Base-by-base conservation (phyloP, 2,329 filamentous ascomycete species). In the Aspergillus uvarum region DNA sequence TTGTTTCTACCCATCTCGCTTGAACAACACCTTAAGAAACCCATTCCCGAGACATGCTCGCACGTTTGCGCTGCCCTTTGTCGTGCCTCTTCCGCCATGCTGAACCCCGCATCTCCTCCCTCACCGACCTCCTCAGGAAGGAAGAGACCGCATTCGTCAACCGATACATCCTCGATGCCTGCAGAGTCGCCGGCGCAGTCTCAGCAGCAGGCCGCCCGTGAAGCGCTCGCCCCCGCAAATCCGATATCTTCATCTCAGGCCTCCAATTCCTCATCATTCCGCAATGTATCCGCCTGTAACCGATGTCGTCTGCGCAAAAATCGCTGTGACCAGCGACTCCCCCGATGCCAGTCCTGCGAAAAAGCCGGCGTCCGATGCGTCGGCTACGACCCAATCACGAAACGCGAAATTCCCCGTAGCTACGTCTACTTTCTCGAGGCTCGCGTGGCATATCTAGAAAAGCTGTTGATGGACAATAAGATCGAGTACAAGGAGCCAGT, bases 351-450 rank as follows among this genome's bases (percentile, higher is more conserved):
- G 47, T 91, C 91, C 67, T 98, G 94, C 77, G 92, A 93, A 74
- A 97, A 97, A 79, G 93, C 91, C n/a, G 85, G 86, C 60, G 91
- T 96, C 50, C 89, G 90, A 66, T 98, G 95, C 75, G 92, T 97
- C 54, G 94, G 94, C 63, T 97, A 96, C 76, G 94, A 98, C 74
- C 93, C 94, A 35, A 96, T 97, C 71, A 96, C 92, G 24, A 97
- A 97, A 82, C 88, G 91, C 72, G 92, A 97, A 78, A 96, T 98
- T 60, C 94, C 94, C 53, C 86, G 93, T 77, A 88, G 85, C 76
- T 98, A 98, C 80, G 92, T 98, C 52, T 96, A 90, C 78, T 98
- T 96, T 74, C 87, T 98, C 61, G 94, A 98, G 76, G 91, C 89
- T 29, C 85, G 94, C 60, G 86, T 97, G 57, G 85, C 88, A 63